Percentiles rank a stretch among this genome's conserved stretches.
phyloP scores from a whole-genome alignment of 176 grass and related monocot genomes.

The Chrysopogon serrulatus region DNA sequence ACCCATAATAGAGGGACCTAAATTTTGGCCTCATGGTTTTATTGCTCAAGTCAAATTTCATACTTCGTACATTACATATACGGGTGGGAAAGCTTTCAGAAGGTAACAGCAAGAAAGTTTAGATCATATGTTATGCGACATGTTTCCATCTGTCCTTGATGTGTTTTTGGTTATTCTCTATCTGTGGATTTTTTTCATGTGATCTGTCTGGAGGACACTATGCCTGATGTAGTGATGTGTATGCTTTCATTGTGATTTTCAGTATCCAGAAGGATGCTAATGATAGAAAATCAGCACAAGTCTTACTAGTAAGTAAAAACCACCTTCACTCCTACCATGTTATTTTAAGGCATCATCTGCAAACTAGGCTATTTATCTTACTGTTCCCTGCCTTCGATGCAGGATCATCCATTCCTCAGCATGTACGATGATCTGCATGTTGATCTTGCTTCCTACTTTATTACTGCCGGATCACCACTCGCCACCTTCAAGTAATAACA shows the following conservation, averaged over 20 bases:
- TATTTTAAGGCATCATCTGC: not conserved
- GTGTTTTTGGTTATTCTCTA: not conserved
- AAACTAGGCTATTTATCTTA: constrained; percentile 9
- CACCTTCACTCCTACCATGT: not conserved
- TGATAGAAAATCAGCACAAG: constrained; percentile 66
- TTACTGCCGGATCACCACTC: constrained; percentile 58
- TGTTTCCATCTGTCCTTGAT: not conserved
- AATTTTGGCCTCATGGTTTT: not conserved
- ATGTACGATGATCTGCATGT: constrained; percentile 84
- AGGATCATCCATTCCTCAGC: constrained; percentile 90
- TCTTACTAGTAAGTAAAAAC: constrained; percentile 54
- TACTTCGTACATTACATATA: not conserved
- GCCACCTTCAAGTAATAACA: constrained; percentile 60
- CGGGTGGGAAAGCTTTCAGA: not conserved
- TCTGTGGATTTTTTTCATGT: not conserved
- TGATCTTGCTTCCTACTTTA: constrained; percentile 92
- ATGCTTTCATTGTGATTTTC: constrained; percentile 30
- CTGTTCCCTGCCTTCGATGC: not conserved
- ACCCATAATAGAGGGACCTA: not conserved
- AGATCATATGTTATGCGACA: not conserved
- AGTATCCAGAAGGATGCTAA: constrained; percentile 71
- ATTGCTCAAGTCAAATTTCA: not conserved
- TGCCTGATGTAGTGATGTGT: constrained; percentile 1
- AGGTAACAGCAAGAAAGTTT: not conserved
- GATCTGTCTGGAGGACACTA: not conserved